Conservation (phyloP, 345 rosid genomes). For the Passiflora organensis region DNA sequence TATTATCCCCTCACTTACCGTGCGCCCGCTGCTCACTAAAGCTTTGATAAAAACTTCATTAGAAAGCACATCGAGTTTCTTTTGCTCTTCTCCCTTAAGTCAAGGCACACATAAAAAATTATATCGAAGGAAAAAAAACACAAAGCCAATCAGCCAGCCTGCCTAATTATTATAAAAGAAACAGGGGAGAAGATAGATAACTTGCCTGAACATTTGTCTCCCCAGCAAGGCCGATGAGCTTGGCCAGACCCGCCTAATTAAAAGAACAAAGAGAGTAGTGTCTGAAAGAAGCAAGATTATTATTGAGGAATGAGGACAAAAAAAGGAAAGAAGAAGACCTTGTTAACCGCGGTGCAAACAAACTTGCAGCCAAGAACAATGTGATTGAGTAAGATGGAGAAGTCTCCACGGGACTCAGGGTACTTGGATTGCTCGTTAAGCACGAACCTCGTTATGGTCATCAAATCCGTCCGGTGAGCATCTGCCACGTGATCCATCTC, state of each 20-base stretch:
- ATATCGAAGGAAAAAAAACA: too few species aligned
- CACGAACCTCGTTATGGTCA: conserved; percentile 89
- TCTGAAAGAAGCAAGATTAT: too few species aligned
- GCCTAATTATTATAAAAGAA: not conserved
- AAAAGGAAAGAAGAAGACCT: conserved; percentile 35
- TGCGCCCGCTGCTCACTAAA: conserved; percentile 90
- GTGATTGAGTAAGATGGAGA: conserved; percentile 82
- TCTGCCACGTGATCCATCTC: conserved; percentile 87
- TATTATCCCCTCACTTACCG: conserved; percentile 41
- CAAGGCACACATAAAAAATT: not conserved
- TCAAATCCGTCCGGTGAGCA: conserved; percentile 84
- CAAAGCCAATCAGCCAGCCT: not conserved
- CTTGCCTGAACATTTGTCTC: conserved; percentile 91
- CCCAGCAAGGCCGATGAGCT: conserved; percentile 91
- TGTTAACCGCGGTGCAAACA: conserved; percentile 89
- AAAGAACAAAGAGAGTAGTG: too few species aligned
- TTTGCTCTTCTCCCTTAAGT: conserved; percentile 91
- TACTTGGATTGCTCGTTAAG: conserved; percentile 82
- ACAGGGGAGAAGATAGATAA: conserved; percentile 11
- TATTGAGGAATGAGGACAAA: not conserved
- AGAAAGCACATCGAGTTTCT: conserved; percentile 94
- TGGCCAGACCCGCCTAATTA: conserved; percentile 65
- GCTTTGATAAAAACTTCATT: conserved; percentile 93
- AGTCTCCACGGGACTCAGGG: conserved; percentile 97
- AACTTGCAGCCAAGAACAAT: conserved; percentile 98